These are phyloP conservation scores for Hypomyces perniciosus DNA, from an alignment of 2,329 filamentous ascomycete species.

Conservation along the genomic window DNA sequence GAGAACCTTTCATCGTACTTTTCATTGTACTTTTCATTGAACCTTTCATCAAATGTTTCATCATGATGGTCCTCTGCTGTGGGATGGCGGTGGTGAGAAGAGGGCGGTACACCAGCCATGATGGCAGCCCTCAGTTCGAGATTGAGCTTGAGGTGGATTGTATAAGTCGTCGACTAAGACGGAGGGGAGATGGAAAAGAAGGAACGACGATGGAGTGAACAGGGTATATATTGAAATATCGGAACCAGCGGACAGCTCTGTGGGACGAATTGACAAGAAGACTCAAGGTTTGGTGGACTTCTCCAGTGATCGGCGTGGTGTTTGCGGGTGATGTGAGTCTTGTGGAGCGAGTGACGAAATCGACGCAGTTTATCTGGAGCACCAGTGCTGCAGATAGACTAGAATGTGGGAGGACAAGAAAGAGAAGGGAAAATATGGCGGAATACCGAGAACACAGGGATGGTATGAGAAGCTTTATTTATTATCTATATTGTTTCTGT, in stretches of 20 bases:
- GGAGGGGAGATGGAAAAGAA: not conserved
- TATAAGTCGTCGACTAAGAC: not conserved
- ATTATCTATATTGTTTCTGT: too few species aligned
- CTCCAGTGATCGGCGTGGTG: constrained; percentile 9
- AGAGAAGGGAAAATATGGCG: too few species aligned
- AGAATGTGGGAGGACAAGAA: too few species aligned
- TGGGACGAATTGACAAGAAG: not conserved
- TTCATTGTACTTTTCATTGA: constrained; percentile 2
- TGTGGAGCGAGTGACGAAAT: constrained; percentile 16
- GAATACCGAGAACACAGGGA: too few species aligned
- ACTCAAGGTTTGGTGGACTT: not conserved
- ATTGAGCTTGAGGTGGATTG: not conserved
- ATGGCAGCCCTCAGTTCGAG: not conserved
- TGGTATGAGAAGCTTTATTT: too few species aligned
- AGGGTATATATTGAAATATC: not conserved
- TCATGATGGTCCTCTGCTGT: not conserved
- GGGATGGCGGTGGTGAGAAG: not conserved
- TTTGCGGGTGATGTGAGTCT: constrained; percentile 5
- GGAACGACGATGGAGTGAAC: not conserved
- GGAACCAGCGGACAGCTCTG: not conserved
- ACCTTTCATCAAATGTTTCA: constrained; percentile 3
- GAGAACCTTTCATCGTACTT: constrained; percentile 7
- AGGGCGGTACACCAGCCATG: not conserved
- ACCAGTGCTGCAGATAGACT: too few species aligned
- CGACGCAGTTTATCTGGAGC: constrained; percentile 3